phyloP scores from a whole-genome alignment of 2,329 filamentous ascomycete species.

The Rhynchosporium secalis region DNA sequence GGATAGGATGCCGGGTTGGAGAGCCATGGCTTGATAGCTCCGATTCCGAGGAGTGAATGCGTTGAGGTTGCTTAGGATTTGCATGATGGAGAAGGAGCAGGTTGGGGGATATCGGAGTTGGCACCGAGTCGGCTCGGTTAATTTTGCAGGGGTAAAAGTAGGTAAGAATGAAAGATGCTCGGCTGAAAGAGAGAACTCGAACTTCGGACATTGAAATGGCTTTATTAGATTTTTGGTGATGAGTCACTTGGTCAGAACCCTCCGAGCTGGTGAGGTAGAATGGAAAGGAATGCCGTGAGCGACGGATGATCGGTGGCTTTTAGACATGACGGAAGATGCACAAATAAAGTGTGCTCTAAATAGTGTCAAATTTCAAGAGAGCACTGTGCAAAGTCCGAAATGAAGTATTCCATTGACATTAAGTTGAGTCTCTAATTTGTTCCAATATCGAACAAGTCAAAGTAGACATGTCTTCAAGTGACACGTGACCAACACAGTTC shows the following conservation, averaged over 20 bases:
- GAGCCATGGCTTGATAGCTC: constrained; percentile 12
- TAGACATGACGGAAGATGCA: neutral
- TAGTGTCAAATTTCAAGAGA: neutral
- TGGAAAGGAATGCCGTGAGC: constrained; percentile 1
- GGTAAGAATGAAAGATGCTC: constrained; percentile 6
- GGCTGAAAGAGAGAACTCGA: constrained; percentile 3
- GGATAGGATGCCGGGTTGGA: constrained; percentile 2
- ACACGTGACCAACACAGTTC: neutral
- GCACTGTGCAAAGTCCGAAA: neutral
- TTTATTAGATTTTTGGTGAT: constrained; percentile 9
- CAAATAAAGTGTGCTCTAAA: neutral
- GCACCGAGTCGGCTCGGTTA: constrained; percentile 9
- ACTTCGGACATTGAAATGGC: constrained; percentile 9
- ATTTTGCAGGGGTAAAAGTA: constrained; percentile 1
- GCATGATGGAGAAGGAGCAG: constrained; percentile 1
- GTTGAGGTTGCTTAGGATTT: constrained; percentile 8
- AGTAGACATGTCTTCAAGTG: neutral
- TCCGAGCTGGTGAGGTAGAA: constrained; percentile 8
- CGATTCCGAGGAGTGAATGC: neutral
- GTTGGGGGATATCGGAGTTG: neutral
- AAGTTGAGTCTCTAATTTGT: too few relatives aligned
- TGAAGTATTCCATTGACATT: neutral
- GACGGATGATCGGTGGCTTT: constrained; percentile 3
- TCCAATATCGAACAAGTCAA: neutral
- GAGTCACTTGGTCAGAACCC: neutral